A percentile compares a stretch with the other conserved stretches of the same genome.
Conservation (phyloP, 345 rosid genomes). For the Gossypium thurberi region DNA sequence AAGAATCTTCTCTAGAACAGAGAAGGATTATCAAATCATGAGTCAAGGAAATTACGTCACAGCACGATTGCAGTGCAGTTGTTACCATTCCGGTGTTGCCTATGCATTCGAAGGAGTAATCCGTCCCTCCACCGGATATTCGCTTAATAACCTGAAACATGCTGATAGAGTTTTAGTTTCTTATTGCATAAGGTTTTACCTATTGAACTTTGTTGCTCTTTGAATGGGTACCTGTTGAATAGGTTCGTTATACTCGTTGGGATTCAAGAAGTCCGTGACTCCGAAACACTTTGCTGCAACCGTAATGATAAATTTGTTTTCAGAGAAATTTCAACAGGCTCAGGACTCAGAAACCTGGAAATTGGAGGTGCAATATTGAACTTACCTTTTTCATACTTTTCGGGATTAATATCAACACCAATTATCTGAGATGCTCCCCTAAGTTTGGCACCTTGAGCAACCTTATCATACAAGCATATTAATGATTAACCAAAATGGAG, state of each 20-base stretch:
- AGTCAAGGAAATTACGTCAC: slow-evolving; percentile 46
- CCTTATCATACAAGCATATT: slow-evolving; percentile 33
- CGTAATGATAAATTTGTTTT: slow-evolving; percentile 6
- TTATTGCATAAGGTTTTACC: neutral
- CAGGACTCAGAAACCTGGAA: neutral
- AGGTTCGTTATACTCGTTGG: slow-evolving; percentile 62
- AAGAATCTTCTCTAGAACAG: neutral
- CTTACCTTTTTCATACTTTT: slow-evolving; percentile 64
- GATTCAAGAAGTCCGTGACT: slow-evolving; percentile 64
- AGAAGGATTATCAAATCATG: neutral
- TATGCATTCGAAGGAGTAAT: slow-evolving; percentile 79
- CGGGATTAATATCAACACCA: slow-evolving; percentile 82
- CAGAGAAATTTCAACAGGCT: neutral
- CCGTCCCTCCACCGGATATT: slow-evolving; percentile 81
- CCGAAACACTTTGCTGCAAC: slow-evolving; percentile 80
- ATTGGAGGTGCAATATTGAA: slow-evolving; percentile 6
- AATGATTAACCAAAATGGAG: neutral
- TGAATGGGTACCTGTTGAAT: slow-evolving; percentile 56
- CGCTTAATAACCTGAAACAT: slow-evolving; percentile 57
- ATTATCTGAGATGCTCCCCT: slow-evolving; percentile 80
- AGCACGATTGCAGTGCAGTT: slow-evolving; percentile 79
- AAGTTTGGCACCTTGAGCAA: slow-evolving; percentile 85
- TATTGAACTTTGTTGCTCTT: neutral
- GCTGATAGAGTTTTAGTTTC: neutral
- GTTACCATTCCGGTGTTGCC: slow-evolving; percentile 70